Conservation (phyloP, 768 basidiomycete species). For the Hypholoma fasciculare region DNA sequence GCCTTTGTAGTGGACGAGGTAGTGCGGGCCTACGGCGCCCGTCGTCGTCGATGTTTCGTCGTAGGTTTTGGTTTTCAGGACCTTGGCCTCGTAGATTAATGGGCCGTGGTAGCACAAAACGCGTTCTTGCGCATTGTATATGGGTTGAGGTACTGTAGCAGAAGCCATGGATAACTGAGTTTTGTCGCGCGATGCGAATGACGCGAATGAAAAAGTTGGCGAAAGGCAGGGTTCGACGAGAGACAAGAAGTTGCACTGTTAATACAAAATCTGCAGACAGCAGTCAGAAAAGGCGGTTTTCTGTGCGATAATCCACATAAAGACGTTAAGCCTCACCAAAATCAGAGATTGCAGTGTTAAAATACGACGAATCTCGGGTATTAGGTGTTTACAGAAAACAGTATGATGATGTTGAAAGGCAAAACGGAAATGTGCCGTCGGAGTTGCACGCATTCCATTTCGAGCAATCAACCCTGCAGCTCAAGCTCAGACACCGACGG, state of each 20-base stretch:
- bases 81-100: conserved; percentile 93
- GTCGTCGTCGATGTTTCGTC: conserved; percentile 62
- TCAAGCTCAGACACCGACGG: no score
- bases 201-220: neutral
- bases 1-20: conserved; percentile 97
- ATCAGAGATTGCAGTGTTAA: no score
- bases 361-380: neutral
- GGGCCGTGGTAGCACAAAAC: conserved; percentile 96
- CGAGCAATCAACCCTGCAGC: neutral
- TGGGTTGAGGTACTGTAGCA: conserved; percentile 27
- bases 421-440: neutral
- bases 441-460: neutral
- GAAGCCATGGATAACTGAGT: conserved; percentile 17
- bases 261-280: neutral
- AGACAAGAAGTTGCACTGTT: neutral
- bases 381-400: neutral
- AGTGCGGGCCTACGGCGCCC: conserved; percentile 73
- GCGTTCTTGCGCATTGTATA: conserved; percentile 66
- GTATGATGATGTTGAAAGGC: neutral
- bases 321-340: no score
- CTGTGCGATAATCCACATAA: no score
- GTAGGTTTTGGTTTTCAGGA: conserved; percentile 68
- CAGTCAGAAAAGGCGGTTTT: neutral
- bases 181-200: neutral
- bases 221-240: no score